A percentile compares a stretch with the other conserved stretches of the same genome.
Conservation (phyloP, 2,329 filamentous ascomycete species). For the Diaporthe vexans region DNA sequence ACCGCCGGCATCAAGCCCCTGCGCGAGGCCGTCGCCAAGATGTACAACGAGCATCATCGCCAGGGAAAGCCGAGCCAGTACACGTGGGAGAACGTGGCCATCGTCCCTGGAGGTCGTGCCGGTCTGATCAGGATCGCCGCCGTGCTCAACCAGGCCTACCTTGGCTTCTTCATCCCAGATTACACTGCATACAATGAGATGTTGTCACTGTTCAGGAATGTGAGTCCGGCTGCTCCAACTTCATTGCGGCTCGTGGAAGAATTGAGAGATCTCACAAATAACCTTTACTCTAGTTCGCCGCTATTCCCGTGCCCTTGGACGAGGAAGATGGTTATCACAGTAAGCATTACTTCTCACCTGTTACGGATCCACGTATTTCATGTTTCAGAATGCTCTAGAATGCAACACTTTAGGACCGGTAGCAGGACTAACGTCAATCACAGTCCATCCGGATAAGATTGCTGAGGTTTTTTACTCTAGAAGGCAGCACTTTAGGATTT, state of each 20-base stretch:
- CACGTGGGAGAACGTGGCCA: conserved; percentile 97
- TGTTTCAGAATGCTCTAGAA: too few species aligned
- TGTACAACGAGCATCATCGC: conserved; percentile 95
- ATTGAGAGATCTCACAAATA: conserved; percentile 29
- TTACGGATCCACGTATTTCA: too few species aligned
- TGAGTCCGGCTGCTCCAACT: conserved; percentile 53
- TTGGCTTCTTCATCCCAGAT: conserved; percentile 94
- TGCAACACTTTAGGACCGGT: too few species aligned
- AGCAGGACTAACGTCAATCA: too few species aligned
- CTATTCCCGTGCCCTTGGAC: conserved; percentile 86
- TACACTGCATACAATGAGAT: conserved; percentile 99
- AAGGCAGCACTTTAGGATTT: too few species aligned
- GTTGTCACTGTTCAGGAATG: conserved; percentile 93
- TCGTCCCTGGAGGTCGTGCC: conserved; percentile 92
- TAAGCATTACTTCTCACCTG: too few species aligned
- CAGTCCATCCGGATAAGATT: conserved; percentile 93
- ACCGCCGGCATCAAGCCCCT: conserved; percentile 95
- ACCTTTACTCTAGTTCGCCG: conserved; percentile 74
- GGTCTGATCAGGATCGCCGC: conserved; percentile 95
- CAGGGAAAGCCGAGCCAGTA: conserved; percentile 90
- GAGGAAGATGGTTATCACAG: conserved; percentile 92
- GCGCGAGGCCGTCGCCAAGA: conserved; percentile 86
- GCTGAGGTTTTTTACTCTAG: conserved; percentile 57
- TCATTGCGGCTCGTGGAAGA: conserved; percentile 19
- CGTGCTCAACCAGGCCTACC: conserved; percentile 90